Evolutionary conservation across 148 eudicot genomes (phyloP).

Genomic region (Rheum nobile): DNA sequence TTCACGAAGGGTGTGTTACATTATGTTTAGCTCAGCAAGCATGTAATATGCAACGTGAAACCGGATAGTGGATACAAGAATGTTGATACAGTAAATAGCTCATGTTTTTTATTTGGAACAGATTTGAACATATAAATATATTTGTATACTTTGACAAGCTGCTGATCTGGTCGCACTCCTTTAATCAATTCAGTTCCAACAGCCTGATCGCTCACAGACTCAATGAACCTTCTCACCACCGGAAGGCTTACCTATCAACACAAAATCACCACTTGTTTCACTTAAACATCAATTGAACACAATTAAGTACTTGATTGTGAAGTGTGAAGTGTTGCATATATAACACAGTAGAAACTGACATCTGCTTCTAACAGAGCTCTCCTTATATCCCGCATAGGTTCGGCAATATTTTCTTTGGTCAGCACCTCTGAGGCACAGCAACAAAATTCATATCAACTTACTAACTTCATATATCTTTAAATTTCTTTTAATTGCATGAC

Average conservation of each 20-base stretch:
- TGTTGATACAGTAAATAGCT: not conserved
- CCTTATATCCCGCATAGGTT: conserved; percentile 94
- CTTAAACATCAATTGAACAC: not conserved
- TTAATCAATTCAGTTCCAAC: conserved; percentile 79
- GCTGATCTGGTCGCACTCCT: conserved; percentile 96
- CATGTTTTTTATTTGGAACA: not conserved
- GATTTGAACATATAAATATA: not conserved
- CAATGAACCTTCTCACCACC: conserved; percentile 91
- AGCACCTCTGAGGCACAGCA: conserved; percentile 50
- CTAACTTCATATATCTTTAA: not conserved
- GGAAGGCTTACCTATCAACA: conserved; percentile 88
- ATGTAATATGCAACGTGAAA: not conserved
- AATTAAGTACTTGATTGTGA: not conserved
- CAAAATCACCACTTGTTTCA: conserved; percentile 3
- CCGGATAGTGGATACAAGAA: not conserved
- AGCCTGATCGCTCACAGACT: conserved; percentile 83
- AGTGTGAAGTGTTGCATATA: not conserved
- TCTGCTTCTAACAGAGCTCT: conserved; percentile 97
- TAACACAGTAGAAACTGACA: conserved; percentile 49
- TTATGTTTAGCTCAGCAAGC: not conserved
- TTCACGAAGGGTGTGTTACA: not conserved
- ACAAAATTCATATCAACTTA: not conserved
- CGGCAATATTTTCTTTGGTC: conserved; percentile 92
- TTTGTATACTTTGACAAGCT: conserved; percentile 74
- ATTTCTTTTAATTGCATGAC: not conserved